Percentiles rank a stretch among this genome's conserved stretches.
Evolutionary conservation across 2,329 filamentous ascomycete species (phyloP).

Genomic region (Xylariaceae sp.): DNA sequence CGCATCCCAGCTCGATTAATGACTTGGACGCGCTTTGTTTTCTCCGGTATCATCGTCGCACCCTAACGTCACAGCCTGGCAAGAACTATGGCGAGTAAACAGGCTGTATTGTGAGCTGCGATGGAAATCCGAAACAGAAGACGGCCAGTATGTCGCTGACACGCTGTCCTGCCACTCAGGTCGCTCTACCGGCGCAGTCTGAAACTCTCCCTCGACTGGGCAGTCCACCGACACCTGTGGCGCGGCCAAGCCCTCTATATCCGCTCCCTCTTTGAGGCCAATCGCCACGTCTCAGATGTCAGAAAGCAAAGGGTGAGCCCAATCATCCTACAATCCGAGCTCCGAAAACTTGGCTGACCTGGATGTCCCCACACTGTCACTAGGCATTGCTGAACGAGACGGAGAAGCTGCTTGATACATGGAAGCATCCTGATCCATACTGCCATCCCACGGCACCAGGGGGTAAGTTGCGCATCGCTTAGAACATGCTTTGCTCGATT

Average conservation of each 20-base stretch:
- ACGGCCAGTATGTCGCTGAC: constrained; percentile 13
- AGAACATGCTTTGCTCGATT: too few species aligned
- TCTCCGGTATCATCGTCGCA: background rate
- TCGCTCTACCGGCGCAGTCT: constrained; percentile 86
- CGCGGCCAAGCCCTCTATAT: constrained; percentile 95
- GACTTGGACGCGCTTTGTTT: constrained; percentile 7
- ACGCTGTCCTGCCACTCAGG: constrained; percentile 32
- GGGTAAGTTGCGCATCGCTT: constrained; percentile 50
- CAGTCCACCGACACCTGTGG: constrained; percentile 88
- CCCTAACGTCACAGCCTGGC: constrained; percentile 11
- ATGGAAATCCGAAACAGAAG: constrained; percentile 2
- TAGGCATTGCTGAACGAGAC: constrained; percentile 83
- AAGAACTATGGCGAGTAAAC: constrained; percentile 40
- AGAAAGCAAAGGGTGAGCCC: constrained; percentile 71
- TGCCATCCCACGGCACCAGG: constrained; percentile 83
- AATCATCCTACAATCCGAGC: constrained; percentile 1
- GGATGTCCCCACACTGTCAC: constrained; percentile 10
- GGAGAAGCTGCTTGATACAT: constrained; percentile 79
- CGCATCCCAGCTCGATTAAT: too few species aligned
- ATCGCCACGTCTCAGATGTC: constrained; percentile 76
- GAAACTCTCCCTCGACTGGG: constrained; percentile 93
- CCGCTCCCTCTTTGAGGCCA: constrained; percentile 89
- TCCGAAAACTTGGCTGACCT: constrained; percentile 6
- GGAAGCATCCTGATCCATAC: constrained; percentile 98
- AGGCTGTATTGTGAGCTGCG: constrained; percentile 45